Evolutionary conservation across 1,284 basidiomycete genomes (phyloP).

Genomic region (Golubevia sp.): DNA sequence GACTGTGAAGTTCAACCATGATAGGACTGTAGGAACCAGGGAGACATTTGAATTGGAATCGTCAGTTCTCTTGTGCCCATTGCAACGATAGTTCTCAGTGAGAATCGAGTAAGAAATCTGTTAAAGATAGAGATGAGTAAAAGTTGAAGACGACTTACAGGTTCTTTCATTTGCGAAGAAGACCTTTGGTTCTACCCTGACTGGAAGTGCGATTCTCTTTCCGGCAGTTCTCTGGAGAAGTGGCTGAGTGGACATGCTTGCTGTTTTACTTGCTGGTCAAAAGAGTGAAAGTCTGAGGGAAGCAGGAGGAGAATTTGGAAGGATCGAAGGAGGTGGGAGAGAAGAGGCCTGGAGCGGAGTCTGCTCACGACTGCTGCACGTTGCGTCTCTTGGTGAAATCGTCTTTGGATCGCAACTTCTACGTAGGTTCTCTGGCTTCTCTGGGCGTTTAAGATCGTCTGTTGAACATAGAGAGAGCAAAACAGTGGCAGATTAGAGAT

Average conservation of each 20-base stretch:
- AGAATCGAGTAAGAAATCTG: no score
- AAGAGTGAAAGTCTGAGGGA: not conserved
- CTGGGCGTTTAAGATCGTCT: no score
- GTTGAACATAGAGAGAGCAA: no score
- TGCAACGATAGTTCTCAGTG: no score
- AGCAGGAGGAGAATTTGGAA: not conserved
- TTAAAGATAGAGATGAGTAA: not conserved
- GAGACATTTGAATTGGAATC: slow-evolving; percentile 3
- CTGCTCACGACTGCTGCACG: not conserved
- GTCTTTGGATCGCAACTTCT: slow-evolving; percentile 5
- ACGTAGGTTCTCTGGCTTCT: no score
- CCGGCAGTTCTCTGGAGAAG: slow-evolving; percentile 89
- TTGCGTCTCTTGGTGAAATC: not conserved
- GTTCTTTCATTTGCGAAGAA: slow-evolving; percentile 61
- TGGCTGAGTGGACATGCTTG: slow-evolving; percentile 90
- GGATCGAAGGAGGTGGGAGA: not conserved
- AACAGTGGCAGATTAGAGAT: no score
- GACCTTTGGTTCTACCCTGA: slow-evolving; percentile 60
- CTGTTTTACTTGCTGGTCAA: not conserved
- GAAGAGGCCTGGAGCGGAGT: not conserved
- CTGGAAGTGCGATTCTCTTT: slow-evolving; percentile 60
- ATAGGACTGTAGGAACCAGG: slow-evolving; percentile 40
- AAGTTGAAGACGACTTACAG: slow-evolving; percentile 25
- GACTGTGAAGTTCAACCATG: slow-evolving; percentile 62
- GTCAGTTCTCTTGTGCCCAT: no score